Base-by-base conservation (phyloP, 805 yeast genomes). In the Wickerhamiella allomyrinae region DNA sequence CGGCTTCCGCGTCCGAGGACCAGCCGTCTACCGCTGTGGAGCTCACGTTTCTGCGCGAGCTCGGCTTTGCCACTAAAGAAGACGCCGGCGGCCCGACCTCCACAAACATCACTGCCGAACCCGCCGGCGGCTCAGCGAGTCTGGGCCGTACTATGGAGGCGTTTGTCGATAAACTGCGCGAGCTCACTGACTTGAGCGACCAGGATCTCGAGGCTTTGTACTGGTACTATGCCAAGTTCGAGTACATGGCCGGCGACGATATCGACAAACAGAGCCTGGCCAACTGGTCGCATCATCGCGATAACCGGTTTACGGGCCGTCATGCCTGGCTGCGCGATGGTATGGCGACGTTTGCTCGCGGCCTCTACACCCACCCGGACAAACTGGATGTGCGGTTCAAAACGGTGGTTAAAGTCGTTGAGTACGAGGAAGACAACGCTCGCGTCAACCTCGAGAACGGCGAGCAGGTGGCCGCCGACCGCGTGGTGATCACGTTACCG, bases 251-350 rank as follows among this genome's bases (percentile, higher is more conserved):
- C 27, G 68, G 67, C 11, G 57, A 62, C 15, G 42, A 51, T 11
- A 46, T 62, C 17, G 56, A 61, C 38, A 47, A 56, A 22, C 54
- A 64, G 20, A 58, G 67, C 40, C 49, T 65, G 15, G 51, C 59
- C 7, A 50, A 60, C 15, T 65, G 69, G 69, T 63, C 64, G 21
- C 68, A 65, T 41, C 66, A 65, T 34, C 65, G 63, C 24, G 61
- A 59, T 1, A 57, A 61, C 38, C 57, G 63, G 41, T 64, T 65
- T 39, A 52, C 62, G 2, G 69, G 69, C 2, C 52, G 57, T 13
- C 67, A 62, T 41, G 55, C 62, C 2, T 61, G 63, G 59, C 48
- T 63, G 2, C 51, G 58, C 14, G 57, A 60, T 34, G 69, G 68
- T 1, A 59, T 55, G 50, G 49, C 51, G 45, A 48, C 63, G 1